These are phyloP conservation scores for Mariannaea elegans DNA, from an alignment of 2,329 filamentous ascomycete genomes.

Conservation along the genomic window DNA sequence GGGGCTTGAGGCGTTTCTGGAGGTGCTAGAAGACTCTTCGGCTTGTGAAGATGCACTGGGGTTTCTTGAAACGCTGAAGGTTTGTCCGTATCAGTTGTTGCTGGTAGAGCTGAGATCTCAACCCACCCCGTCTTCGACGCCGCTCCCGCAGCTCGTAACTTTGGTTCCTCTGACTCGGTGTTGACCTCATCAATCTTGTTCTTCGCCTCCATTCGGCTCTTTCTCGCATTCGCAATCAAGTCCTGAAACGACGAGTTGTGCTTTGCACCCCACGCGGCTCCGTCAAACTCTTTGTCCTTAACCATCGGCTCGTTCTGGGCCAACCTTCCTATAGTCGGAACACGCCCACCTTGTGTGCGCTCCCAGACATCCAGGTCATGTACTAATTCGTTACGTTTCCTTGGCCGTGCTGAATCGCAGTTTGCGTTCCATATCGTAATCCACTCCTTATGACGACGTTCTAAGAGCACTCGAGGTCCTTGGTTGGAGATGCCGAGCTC, in stretches of 20 bases:
- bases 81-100: neutral
- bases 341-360: constrained; percentile 75
- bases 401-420: constrained; percentile 82
- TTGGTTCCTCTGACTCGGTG: constrained; percentile 15
- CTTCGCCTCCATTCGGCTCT: constrained; percentile 56
- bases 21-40: neutral
- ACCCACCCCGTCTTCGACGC: neutral
- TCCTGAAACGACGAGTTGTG: constrained; percentile 81
- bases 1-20: neutral
- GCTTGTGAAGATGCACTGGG: neutral
- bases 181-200: constrained; percentile 39
- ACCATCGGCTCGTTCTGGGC: constrained; percentile 58
- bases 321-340: constrained; percentile 49
- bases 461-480: constrained; percentile 75
- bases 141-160: neutral
- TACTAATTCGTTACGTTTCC: constrained; percentile 74
- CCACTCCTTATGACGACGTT: constrained; percentile 90
- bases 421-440: constrained; percentile 97
- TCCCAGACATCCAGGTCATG: constrained; percentile 89
- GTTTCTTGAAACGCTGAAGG: neutral
- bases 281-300: constrained; percentile 90
- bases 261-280: constrained; percentile 74
- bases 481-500: constrained; percentile 80
- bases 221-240: constrained; percentile 79
- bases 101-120: neutral